Percentiles rank a stretch among this genome's conserved stretches.
Evolutionary conservation across 129 eudicot genomes (phyloP).

Genomic region (Artemisia tridentata): DNA sequence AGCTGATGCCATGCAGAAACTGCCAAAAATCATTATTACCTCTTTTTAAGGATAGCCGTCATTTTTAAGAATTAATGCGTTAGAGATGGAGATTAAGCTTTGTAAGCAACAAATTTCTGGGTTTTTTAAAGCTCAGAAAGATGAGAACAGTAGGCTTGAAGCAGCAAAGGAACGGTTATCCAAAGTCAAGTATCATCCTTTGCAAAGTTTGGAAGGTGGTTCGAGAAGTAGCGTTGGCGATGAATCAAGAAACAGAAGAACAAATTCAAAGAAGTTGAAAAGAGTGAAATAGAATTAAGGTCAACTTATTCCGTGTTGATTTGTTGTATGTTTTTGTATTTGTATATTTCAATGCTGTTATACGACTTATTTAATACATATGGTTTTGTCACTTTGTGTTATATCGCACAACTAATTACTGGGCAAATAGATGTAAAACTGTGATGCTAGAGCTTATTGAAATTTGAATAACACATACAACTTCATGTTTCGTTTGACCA

Average conservation of each 20-base stretch:
- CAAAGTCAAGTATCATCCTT: slow-evolving; percentile 62
- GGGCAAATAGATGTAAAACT: not conserved
- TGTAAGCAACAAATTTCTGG: slow-evolving; percentile 71
- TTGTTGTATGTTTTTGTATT: slow-evolving; percentile 24
- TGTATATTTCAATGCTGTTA: not conserved
- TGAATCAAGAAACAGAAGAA: slow-evolving; percentile 33
- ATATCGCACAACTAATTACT: not conserved
- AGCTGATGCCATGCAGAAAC: too few species aligned
- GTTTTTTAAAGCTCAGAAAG: slow-evolving; percentile 53
- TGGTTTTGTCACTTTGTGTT: too few species aligned
- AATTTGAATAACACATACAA: slow-evolving; percentile 6
- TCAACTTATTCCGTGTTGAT: not conserved
- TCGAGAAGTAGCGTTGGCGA: slow-evolving; percentile 22
- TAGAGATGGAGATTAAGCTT: slow-evolving; percentile 90
- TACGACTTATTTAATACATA: not conserved
- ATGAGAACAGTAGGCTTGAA: slow-evolving; percentile 57
- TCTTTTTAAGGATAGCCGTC: too few species aligned
- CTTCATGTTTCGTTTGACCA: not conserved
- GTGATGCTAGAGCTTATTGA: not conserved
- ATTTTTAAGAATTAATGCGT: slow-evolving; percentile 57
- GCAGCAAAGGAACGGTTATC: slow-evolving; percentile 51
- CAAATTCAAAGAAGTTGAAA: slow-evolving; percentile 27
- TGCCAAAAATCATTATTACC: too few species aligned
- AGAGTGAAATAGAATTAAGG: slow-evolving; percentile 22
- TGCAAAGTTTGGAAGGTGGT: slow-evolving; percentile 34